phyloP scores from a whole-genome alignment of 2,329 filamentous ascomycete genomes.

The Neocucurbitaria cava region DNA sequence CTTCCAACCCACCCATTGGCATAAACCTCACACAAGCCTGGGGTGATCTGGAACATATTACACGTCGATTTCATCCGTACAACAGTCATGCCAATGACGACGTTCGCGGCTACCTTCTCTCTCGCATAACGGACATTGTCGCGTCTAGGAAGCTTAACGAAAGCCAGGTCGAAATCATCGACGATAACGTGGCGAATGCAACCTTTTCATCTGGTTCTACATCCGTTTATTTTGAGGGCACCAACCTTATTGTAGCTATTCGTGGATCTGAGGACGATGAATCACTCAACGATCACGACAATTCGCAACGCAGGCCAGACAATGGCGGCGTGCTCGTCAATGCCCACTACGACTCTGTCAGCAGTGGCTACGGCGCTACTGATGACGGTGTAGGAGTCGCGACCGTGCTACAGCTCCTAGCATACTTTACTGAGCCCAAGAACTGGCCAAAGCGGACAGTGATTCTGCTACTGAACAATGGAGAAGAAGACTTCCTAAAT shows the following conservation, averaged over 20 bases:
- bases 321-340: constrained; percentile 88
- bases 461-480: constrained; percentile 89
- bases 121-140: constrained; percentile 74
- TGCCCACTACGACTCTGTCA: constrained; percentile 93
- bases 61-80: constrained; percentile 81
- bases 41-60: constrained; percentile 80
- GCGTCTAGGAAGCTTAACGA: constrained; percentile 58
- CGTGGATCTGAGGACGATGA: constrained; percentile 76
- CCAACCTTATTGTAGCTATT: constrained; percentile 91
- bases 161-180: constrained; percentile 70
- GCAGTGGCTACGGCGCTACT: constrained; percentile 90
- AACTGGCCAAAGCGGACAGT: constrained; percentile 81
- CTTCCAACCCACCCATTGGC: constrained; percentile 64
- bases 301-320: constrained; percentile 50
- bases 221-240: constrained; percentile 86
- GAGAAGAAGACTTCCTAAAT: constrained; percentile 90
- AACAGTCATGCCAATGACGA: constrained; percentile 85
- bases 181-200: constrained; percentile 80
- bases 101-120: constrained; percentile 77
- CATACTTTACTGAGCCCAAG: constrained; percentile 75
- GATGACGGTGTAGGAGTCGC: constrained; percentile 92
- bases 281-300: constrained; percentile 65
- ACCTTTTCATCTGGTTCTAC: constrained; percentile 66
- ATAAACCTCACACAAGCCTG: constrained; percentile 87
- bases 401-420: constrained; percentile 83